Evolutionary conservation across 108 stramenopile genomes (phyloP), one percentile per base, ranked within the genome.

Genomic region (Aurantiochytrium sp.): DNA sequence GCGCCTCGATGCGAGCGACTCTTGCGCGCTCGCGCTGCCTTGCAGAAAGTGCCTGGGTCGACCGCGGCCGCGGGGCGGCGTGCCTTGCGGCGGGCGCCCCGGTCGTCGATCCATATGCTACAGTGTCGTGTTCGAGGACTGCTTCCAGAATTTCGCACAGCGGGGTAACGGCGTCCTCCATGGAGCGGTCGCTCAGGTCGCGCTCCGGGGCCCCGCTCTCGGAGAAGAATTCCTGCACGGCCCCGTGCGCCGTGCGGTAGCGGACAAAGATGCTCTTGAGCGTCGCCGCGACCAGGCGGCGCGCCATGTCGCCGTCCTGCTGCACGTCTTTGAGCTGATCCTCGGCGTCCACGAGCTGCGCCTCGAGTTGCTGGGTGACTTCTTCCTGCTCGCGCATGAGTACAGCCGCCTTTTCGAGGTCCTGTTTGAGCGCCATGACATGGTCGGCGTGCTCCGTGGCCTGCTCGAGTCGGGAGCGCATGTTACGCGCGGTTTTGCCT

Each of bases 301-400:
- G 39, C 39, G 45, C 39, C 42, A 81, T n/a, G 45, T 81, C 73
- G 12, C 6, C 73, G 45, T 81, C 73, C 12, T 48, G 45, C 45
- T 81, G 73, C 12, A 37, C 42, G 21, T 22, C 73, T 6, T 81
- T 22, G 27, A 41, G 45, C 36, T 42, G 36, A 0, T 37, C 39
- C 30, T 81, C 73, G 17, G 73, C 45, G 73, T 81, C 73, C n/a
- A 81, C 12, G 6, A 81, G 73, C 45, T 81, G 73, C 6, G 39
- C 73, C 32, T 81, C 73, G 30, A 81, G 12, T 24, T 81, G 73
- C 2, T 81, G 39, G 6, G 73, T 48, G 12, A 81, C 27, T 42
- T 41, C 73, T 48, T 81, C 73, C 27, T 81, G 73, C 19, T 81
- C 73, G 21, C 45, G 21, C 27, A 81, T 6, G 8, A 81, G 73